A percentile compares a stretch with the other conserved stretches of the same genome.
phyloP scores from a whole-genome alignment of 768 basidiomycete genomes.

The Calocybe cyanea region DNA sequence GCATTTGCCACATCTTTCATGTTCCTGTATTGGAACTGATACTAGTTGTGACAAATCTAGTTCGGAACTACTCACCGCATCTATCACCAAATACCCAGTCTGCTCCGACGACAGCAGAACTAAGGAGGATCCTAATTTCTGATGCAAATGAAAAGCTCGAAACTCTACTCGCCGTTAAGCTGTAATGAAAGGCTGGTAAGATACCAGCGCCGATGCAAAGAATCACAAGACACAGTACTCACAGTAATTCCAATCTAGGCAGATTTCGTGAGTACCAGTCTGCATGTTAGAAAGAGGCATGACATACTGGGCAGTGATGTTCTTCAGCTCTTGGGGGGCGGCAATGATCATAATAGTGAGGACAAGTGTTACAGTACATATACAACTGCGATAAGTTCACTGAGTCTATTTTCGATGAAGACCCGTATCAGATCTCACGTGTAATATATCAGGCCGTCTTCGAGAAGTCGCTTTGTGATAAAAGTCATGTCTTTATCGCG shows the following conservation, averaged over 20 bases:
- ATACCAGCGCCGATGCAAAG: too few relatives aligned
- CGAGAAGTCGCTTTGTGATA: constrained; percentile 36
- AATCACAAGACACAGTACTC: too few relatives aligned
- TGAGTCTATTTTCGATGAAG: neutral
- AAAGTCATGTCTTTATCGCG: constrained; percentile 30
- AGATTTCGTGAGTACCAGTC: too few relatives aligned
- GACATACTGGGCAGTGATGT: constrained; percentile 46
- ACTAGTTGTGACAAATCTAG: constrained; percentile 84
- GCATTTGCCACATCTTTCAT: constrained; percentile 24
- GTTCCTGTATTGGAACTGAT: constrained; percentile 64
- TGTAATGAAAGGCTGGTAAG: too few relatives aligned
- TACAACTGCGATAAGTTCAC: constrained; percentile 28
- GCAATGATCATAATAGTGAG: constrained; percentile 43
- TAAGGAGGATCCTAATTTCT: constrained; percentile 56
- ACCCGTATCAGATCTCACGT: constrained; percentile 21
- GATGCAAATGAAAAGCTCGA: constrained; percentile 78
- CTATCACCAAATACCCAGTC: constrained; percentile 63
- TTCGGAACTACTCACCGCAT: constrained; percentile 89
- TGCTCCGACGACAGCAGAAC: constrained; percentile 68
- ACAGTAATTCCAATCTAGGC: constrained; percentile 37
- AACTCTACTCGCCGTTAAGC: constrained; percentile 63
- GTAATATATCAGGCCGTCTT: constrained; percentile 47
- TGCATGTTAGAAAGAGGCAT: neutral
- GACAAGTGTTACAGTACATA: constrained; percentile 39
- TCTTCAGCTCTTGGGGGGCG: constrained; percentile 42